Evolutionary conservation across 2,329 filamentous ascomycete genomes (phyloP), one percentile per base, ranked within the genome.

Genomic region (Arachnopeziza araneosa): DNA sequence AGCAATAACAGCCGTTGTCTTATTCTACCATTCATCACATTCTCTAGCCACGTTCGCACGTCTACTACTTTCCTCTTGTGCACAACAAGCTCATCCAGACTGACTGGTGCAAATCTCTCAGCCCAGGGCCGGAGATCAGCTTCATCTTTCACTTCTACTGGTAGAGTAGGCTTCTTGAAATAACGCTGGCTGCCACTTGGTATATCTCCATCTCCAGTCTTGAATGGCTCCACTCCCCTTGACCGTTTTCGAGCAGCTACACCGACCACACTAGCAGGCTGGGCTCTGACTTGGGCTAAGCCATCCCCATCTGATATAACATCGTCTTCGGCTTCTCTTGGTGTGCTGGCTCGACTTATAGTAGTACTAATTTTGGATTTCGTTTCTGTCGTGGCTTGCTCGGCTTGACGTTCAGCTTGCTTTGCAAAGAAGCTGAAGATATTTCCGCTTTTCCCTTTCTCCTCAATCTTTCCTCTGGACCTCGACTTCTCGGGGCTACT

Each of bases 51-150:
- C 60, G 77, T 80, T 60, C 86, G 84, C 52, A 98, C 93, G 75
- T 98, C 93, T 1, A 84, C 77, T 6, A 98, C 90, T 74, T 99
- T 99, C 68, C 85, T 95, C 78, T 96, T 97, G 74, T 99, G 93
- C 21, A 99, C 93, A 0, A 89, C 93, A 52, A 99, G 78, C 75
- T 98, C 93, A 19, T 92, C 86, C 14, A 97, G 73, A 66, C 83
- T 88, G 2, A 73, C 69, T 0, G 93, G 93, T 1, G 84, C 87
- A 73, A 91, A 98, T 66, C 87, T 85, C 67, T 97, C 93, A 19
- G 89, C 89, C 93, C 93, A 98, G 2, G 93, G 92, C 56, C 88
- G 83, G 54, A 79, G 75, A 65, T 91, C 87, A 44, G 83, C 79
- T 54, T 79, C 76, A 7, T 65, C 64, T 8, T 66, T 64, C 12